Evolutionary conservation across 345 rosid genomes (phyloP).

Genomic region (Moricandia arvensis): DNA sequence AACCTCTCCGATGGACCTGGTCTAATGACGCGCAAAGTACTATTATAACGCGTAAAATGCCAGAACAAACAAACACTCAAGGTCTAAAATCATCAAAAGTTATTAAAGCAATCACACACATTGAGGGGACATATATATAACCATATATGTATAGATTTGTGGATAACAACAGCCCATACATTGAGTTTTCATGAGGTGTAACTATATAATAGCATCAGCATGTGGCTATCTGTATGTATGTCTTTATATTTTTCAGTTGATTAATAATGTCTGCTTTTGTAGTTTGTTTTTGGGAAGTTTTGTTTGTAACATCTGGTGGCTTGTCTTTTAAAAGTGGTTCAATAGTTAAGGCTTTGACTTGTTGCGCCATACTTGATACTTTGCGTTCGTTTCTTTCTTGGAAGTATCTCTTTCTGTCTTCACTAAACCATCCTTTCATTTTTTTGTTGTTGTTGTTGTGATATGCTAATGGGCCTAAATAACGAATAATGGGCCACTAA

Average conservation of each 20-base stretch:
- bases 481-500: not conserved
- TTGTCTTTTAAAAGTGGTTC: conserved; percentile 28
- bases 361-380: conserved; percentile 8
- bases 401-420: conserved; percentile 11
- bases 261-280: conserved; percentile 14
- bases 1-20: too few relatives aligned
- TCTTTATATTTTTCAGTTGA: not conserved
- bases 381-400: conserved; percentile 30
- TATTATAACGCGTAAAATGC: not conserved
- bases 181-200: conserved; percentile 25
- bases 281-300: conserved; percentile 26
- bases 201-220: conserved; percentile 9
- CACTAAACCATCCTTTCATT: not conserved
- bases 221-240: not conserved
- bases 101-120: not conserved
- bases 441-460: not conserved
- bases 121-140: not conserved
- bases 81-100: not conserved
- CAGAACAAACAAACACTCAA: not conserved
- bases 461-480: conserved; percentile 14
- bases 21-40: too few relatives aligned
- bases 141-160: conserved; percentile 4
- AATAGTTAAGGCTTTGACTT: conserved; percentile 32
- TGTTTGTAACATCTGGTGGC: conserved; percentile 30
- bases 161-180: conserved; percentile 27